Evolutionary conservation across 2,329 filamentous ascomycete genomes (phyloP), one percentile per base, ranked within the genome.

Genomic region (Microsporum canis): DNA sequence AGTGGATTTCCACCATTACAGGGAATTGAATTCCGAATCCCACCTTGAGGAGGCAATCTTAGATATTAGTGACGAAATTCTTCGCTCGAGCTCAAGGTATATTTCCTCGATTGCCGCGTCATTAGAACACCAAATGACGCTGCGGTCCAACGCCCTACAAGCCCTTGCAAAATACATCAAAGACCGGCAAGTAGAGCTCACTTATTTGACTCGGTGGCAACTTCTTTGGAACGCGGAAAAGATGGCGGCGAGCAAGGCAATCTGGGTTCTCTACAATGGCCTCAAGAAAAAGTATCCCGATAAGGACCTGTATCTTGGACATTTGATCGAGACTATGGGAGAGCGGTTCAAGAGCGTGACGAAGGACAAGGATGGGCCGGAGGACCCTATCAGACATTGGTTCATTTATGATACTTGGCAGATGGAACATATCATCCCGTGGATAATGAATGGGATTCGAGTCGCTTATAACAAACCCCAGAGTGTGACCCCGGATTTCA

Each of bases 171-270:
- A 79, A 1, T 85, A 94, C 66, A 76, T 97, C 10, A 81, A 82
- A 64, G 80, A 81, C 4, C 84, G 86, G 36, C 76, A 77, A 36
- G 79, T 84, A 31, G 77, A 83, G 2, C 72, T 97, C 4, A 84
- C 88, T 65, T 82, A 84, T 45, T 77, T 76, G 29, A 86, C 86
- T 1, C 85, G 85, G 66, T 97, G 91, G 91, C 80, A 82, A 64
- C 75, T 99, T 36, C 77, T 99, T n/a, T 88, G 86, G 79, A 86
- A 92, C 68, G 92, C 92, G 0, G 94, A 99, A 72, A 96, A 91
- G 73, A 82, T 97, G 76, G 84, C 87, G 49, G 88, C 91, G 39
- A 89, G 90, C 17, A 81, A 83, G 63, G 80, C 84, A 53, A 80
- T 97, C 41, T 97, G 92, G 91, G 85, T 85, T 64, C 80, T 84